Conservation (phyloP, 2,329 filamentous ascomycete genomes). For the Penicillium corylophilum region DNA sequence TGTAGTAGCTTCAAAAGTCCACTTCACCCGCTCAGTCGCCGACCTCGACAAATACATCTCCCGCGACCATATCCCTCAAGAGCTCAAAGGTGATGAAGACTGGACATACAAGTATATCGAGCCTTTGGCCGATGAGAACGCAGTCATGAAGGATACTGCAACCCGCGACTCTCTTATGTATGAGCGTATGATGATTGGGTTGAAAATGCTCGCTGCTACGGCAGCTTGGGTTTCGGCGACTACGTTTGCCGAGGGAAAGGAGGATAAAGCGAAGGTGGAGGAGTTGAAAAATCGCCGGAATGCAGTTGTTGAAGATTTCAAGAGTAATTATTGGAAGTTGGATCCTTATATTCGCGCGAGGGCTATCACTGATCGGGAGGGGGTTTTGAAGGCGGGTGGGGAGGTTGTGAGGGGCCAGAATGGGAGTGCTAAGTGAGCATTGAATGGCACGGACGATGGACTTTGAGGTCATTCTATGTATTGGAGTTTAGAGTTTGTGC, state of each 20-base stretch:
- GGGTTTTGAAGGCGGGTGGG: slow-evolving; percentile 65
- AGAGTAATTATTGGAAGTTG: slow-evolving; percentile 76
- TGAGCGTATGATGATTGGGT: slow-evolving; percentile 62
- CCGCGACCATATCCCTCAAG: slow-evolving; percentile 66
- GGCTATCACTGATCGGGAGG: slow-evolving; percentile 75
- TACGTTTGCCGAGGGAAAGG: slow-evolving; percentile 46
- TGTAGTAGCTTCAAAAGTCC: slow-evolving; percentile 86
- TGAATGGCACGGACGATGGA: not conserved
- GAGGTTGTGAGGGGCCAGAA: slow-evolving; percentile 42
- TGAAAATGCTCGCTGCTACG: slow-evolving; percentile 71
- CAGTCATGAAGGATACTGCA: slow-evolving; percentile 65
- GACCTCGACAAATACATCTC: slow-evolving; percentile 76
- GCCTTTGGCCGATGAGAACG: slow-evolving; percentile 72
- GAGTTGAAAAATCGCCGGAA: slow-evolving; percentile 47
- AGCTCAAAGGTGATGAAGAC: slow-evolving; percentile 78
- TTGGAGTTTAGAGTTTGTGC: too few species aligned
- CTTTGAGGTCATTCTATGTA: not conserved
- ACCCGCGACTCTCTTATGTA: slow-evolving; percentile 55
- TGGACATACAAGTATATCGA: slow-evolving; percentile 81
- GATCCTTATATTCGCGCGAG: slow-evolving; percentile 82
- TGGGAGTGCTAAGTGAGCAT: not conserved
- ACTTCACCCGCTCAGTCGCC: slow-evolving; percentile 77
- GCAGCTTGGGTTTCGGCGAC: slow-evolving; percentile 66
- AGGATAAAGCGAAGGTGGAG: slow-evolving; percentile 4
- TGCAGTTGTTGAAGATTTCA: slow-evolving; percentile 62